phyloP scores from a whole-genome alignment of 1,284 basidiomycete species.

The Psilocybe mexicana region DNA sequence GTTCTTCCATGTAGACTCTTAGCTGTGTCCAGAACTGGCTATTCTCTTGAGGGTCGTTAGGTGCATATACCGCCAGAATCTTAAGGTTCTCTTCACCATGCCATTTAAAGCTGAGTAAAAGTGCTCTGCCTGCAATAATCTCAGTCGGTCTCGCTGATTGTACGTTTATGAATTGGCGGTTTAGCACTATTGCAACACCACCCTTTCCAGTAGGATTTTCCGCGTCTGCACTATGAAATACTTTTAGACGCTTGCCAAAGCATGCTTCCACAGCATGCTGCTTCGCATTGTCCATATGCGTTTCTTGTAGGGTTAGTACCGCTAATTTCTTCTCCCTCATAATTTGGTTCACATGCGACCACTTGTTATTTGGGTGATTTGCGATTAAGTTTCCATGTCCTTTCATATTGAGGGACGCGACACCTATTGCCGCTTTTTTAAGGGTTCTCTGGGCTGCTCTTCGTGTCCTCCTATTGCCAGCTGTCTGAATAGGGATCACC shows the following conservation, averaged over 20 bases:
- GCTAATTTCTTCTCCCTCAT: constrained; percentile 29
- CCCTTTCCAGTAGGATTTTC: constrained; percentile 18
- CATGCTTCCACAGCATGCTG: constrained; percentile 10
- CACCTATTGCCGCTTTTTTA: not conserved
- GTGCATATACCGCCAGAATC: constrained; percentile 39
- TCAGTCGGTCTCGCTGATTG: constrained; percentile 7
- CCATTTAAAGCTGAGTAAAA: constrained; percentile 23
- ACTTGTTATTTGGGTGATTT: constrained; percentile 4
- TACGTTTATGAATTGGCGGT: constrained; percentile 25
- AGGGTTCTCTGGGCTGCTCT: no score
- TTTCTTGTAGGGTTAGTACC: constrained; percentile 32
- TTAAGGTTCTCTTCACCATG: constrained; percentile 12
- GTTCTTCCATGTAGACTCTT: constrained; percentile 1
- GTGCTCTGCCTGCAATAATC: constrained; percentile 34
- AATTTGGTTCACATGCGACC: constrained; percentile 32
- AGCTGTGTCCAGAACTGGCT: constrained; percentile 32
- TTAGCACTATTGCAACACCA: constrained; percentile 39
- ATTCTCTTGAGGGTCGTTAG: constrained; percentile 30
- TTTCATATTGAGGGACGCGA: constrained; percentile 1
- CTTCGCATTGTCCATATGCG: constrained; percentile 26
- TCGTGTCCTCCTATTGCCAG: no score
- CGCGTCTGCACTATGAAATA: constrained; percentile 19
- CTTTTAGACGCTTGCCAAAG: constrained; percentile 20
- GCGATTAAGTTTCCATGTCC: not conserved
- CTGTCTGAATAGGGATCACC: no score